phyloP scores from a whole-genome alignment of 1,284 basidiomycete species.

The Laetiporus sulphureus region DNA sequence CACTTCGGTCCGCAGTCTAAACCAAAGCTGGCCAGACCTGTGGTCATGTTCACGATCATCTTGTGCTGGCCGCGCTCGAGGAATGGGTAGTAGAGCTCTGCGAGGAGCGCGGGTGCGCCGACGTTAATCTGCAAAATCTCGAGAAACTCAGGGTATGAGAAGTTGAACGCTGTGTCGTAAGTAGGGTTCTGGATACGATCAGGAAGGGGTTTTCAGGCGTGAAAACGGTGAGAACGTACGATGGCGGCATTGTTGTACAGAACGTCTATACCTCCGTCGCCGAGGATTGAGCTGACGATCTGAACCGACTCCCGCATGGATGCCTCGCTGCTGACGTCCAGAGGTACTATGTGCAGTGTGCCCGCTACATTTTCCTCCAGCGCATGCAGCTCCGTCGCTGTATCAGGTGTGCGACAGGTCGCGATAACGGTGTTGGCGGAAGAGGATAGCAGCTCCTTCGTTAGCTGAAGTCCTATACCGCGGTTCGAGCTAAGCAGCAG shows the following conservation, averaged over 20 bases:
- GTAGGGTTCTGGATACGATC: slow-evolving; percentile 12
- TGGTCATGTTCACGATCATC: slow-evolving; percentile 30
- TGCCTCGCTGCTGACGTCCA: slow-evolving; percentile 24
- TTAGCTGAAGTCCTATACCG: slow-evolving; percentile 29
- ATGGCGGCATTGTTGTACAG: slow-evolving; percentile 34
- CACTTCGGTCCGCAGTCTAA: slow-evolving; percentile 17
- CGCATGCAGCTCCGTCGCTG: slow-evolving; percentile 18
- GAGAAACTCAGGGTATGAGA: slow-evolving; percentile 15
- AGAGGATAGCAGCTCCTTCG: slow-evolving; percentile 23
- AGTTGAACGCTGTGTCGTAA: slow-evolving; percentile 21
- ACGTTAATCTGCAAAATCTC: slow-evolving; percentile 26
- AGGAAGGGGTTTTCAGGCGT: not conserved
- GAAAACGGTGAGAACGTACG: slow-evolving; percentile 14
- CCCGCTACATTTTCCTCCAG: slow-evolving; percentile 16
- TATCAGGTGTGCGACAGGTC: slow-evolving; percentile 25
- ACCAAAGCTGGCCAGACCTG: slow-evolving; percentile 25
- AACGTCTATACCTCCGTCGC: slow-evolving; percentile 27
- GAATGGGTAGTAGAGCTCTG: slow-evolving; percentile 26
- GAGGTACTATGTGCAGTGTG: slow-evolving; percentile 23
- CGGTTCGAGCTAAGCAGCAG: slow-evolving; percentile 21
- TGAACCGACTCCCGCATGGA: slow-evolving; percentile 20
- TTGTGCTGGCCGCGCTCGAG: slow-evolving; percentile 27
- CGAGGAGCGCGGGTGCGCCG: slow-evolving; percentile 27
- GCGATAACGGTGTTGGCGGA: slow-evolving; percentile 28
- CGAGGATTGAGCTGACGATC: slow-evolving; percentile 18